Evolutionary conservation across 441 rosid species (phyloP).

Genomic region (Gossypium trilobum): DNA sequence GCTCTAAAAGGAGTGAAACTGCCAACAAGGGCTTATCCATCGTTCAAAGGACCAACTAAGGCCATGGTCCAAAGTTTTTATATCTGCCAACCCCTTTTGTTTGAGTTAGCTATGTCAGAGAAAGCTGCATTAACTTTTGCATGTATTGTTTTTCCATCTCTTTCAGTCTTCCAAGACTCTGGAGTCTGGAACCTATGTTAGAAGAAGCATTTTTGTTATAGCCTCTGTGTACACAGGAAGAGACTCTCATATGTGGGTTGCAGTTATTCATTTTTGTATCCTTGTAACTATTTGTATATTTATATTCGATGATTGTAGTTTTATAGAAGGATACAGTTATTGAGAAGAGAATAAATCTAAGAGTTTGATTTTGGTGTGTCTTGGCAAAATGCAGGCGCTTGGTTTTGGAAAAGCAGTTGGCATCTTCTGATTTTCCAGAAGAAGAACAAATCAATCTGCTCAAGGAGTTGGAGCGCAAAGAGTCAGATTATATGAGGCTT

Average conservation of each 20-base stretch:
- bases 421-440: conserved; percentile 60
- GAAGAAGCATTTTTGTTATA: neutral
- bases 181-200: neutral
- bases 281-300: neutral
- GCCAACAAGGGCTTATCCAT: neutral
- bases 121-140: neutral
- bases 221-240: neutral
- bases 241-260: neutral
- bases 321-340: neutral
- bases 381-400: conserved; percentile 46
- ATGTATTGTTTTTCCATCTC: neutral
- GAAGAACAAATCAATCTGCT: conserved; percentile 63
- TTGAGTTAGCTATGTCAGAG: neutral
- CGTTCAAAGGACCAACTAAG: neutral
- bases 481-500: conserved; percentile 76
- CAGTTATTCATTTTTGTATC: neutral
- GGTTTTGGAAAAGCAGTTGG: conserved; percentile 60
- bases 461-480: conserved; percentile 80
- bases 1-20: neutral
- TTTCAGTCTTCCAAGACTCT: neutral
- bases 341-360: neutral
- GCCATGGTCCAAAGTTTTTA: neutral
- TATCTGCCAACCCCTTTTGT: neutral
- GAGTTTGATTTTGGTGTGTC: conserved; percentile 5
- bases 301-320: neutral